These are phyloP conservation scores for Venturia oleaginea DNA, from an alignment of 2,329 filamentous ascomycete genomes.

Conservation along the genomic window DNA sequence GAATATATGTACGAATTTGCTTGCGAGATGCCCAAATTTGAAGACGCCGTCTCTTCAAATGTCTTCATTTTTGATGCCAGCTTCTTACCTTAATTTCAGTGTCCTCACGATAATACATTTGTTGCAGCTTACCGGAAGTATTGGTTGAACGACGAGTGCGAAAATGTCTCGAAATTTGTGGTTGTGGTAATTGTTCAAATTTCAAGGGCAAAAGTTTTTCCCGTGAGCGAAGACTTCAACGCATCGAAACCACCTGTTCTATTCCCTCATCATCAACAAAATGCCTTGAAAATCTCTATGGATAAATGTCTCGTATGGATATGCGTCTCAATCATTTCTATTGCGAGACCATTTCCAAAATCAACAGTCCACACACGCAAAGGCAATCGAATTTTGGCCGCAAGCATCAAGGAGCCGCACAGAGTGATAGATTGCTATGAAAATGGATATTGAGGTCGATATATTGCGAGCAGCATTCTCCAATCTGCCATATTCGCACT, in stretches of 20 bases:
- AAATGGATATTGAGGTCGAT: too few relatives aligned
- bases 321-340: background rate
- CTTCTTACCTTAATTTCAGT: background rate
- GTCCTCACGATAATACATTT: background rate
- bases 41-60: constrained; percentile 2
- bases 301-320: background rate
- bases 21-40: constrained; percentile 9
- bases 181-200: background rate
- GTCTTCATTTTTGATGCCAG: constrained; percentile 3
- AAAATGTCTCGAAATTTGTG: background rate
- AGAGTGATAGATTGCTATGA: too few relatives aligned
- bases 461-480: too few relatives aligned
- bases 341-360: background rate
- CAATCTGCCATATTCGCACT: too few relatives aligned
- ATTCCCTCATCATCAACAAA: background rate
- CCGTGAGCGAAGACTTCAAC: background rate
- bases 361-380: background rate
- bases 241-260: background rate
- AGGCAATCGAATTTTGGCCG: too few relatives aligned
- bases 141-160: background rate
- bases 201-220: background rate
- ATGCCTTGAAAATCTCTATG: too few relatives aligned
- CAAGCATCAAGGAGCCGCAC: too few relatives aligned
- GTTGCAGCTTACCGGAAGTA: background rate
- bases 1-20: constrained; percentile 47